These are phyloP conservation scores for Colletotrichum coccodes DNA, from an alignment of 2,329 filamentous ascomycete genomes.

Conservation along the genomic window DNA sequence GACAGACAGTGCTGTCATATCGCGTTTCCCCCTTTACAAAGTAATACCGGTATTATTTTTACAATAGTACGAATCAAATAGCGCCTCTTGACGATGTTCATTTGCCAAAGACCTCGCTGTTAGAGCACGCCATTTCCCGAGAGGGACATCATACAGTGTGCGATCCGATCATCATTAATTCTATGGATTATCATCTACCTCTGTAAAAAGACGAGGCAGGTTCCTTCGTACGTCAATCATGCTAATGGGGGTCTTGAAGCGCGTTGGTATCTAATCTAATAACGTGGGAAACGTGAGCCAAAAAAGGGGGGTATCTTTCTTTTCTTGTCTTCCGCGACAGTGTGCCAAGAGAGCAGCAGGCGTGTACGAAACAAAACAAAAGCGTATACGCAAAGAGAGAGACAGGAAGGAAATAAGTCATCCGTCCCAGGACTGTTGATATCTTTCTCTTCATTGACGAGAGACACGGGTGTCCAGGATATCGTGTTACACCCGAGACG, in stretches of 20 bases:
- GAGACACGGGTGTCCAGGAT: background rate
- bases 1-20: background rate
- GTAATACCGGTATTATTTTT: too few relatives aligned
- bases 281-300: constrained; percentile 7
- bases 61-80: background rate
- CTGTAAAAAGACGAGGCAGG: background rate
- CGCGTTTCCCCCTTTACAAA: background rate
- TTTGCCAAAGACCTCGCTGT: background rate
- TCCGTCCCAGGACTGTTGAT: background rate
- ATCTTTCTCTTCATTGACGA: background rate
- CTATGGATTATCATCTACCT: background rate
- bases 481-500: background rate
- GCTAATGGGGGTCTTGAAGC: background rate
- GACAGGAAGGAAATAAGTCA: constrained; percentile 1
- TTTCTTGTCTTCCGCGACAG: constrained; percentile 7
- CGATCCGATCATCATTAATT: background rate
- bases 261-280: constrained; percentile 25
- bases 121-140: background rate
- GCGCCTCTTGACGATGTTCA: background rate
- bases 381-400: background rate
- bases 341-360: background rate
- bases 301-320: constrained; percentile 28
- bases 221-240: constrained; percentile 2
- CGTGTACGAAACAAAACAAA: background rate
- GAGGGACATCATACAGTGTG: background rate